Percentiles rank a stretch among this genome's conserved stretches.
These are phyloP conservation scores for Exophiala phaeomuriformis DNA, from an alignment of 2,329 filamentous ascomycete genomes.

Conservation along the genomic window DNA sequence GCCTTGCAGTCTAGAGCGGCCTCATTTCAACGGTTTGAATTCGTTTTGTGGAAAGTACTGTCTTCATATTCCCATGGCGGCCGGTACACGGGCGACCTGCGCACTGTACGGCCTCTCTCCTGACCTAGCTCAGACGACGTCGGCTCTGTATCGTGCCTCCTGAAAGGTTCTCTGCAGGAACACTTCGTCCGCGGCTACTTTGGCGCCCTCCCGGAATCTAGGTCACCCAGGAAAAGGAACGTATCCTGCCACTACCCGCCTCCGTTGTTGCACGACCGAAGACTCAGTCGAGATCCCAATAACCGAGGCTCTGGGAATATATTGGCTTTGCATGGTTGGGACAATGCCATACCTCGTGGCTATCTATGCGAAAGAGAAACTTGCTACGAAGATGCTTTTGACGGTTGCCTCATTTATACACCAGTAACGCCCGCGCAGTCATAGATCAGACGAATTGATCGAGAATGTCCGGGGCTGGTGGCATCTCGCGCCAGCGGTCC, in stretches of 20 bases:
- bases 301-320: slow-evolving; percentile 16
- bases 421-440: slow-evolving; percentile 12
- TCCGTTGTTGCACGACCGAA: slow-evolving; percentile 12
- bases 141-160: slow-evolving; percentile 10
- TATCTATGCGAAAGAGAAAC: slow-evolving; percentile 16
- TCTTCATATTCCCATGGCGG: neutral
- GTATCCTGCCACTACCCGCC: slow-evolving; percentile 16
- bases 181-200: slow-evolving; percentile 18
- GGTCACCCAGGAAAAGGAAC: slow-evolving; percentile 9
- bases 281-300: slow-evolving; percentile 17
- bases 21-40: slow-evolving; percentile 19
- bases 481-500: slow-evolving; percentile 24
- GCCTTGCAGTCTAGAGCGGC: slow-evolving; percentile 6
- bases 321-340: slow-evolving; percentile 10
- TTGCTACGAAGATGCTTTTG: slow-evolving; percentile 1
- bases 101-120: slow-evolving; percentile 12
- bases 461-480: slow-evolving; percentile 18
- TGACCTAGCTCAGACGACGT: slow-evolving; percentile 12
- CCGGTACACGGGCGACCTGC: slow-evolving; percentile 7
- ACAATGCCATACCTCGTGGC: slow-evolving; percentile 14
- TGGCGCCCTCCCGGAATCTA: slow-evolving; percentile 9
- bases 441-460: slow-evolving; percentile 6
- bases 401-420: neutral
- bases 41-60: slow-evolving; percentile 2
- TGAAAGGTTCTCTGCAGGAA: slow-evolving; percentile 17